Percentiles rank a stretch among this genome's conserved stretches.
Conservation (phyloP, 352 stramenopile species). For the Pythium biforme region DNA sequence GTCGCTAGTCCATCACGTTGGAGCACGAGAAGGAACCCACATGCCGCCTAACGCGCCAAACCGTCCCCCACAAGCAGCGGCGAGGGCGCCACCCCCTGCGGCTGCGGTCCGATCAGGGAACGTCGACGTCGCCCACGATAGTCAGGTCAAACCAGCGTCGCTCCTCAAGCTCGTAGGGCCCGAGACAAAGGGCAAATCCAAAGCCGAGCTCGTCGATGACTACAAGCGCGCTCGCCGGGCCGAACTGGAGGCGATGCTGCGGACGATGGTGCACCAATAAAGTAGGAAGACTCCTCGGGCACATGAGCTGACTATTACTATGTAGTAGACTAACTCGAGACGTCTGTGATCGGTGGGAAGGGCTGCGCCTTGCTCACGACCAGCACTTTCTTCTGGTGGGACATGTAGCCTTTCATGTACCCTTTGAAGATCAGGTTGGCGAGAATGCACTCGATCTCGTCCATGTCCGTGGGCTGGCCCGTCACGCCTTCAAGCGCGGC, state of each 20-base stretch:
- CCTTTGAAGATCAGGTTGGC: slow-evolving; percentile 97
- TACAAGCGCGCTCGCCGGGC: slow-evolving; percentile 63
- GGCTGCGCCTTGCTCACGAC: slow-evolving; percentile 94
- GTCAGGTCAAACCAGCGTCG: slow-evolving; percentile 33
- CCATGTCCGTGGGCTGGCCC: slow-evolving; percentile 88
- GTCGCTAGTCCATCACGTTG: too few relatives aligned
- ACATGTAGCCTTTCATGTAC: slow-evolving; percentile 97
- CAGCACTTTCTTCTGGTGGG: slow-evolving; percentile 94
- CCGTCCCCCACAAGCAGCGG: neutral
- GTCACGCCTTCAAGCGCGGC: slow-evolving; percentile 83
- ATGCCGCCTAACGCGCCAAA: neutral
- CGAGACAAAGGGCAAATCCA: slow-evolving; percentile 42
- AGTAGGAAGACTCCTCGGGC: neutral
- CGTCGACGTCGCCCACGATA: neutral
- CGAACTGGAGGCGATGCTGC: slow-evolving; percentile 66
- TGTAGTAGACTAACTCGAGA: slow-evolving; percentile 52
- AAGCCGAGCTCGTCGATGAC: slow-evolving; percentile 54
- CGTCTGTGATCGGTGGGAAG: slow-evolving; percentile 87
- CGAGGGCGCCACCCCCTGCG: too few relatives aligned
- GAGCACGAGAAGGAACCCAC: neutral
- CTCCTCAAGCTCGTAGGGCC: slow-evolving; percentile 57
- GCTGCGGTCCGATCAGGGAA: neutral
- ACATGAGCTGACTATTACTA: too few relatives aligned
- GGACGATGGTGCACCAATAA: slow-evolving; percentile 52
- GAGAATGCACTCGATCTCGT: slow-evolving; percentile 97